Base-by-base conservation (phyloP, 2,329 filamentous ascomycete genomes). In the Penicillium corylophilum region DNA sequence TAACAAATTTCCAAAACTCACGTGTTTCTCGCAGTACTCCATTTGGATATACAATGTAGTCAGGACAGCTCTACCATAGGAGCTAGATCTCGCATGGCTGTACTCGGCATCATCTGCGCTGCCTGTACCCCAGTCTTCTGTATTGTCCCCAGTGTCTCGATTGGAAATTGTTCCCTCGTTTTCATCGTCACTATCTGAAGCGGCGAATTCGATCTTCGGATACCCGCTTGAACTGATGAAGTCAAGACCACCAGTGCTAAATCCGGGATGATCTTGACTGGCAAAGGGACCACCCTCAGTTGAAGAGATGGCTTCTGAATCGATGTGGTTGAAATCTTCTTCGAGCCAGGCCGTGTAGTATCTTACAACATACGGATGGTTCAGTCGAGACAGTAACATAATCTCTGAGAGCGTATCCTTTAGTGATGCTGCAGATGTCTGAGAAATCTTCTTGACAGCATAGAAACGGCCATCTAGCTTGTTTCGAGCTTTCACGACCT, bases 271-370 rank as follows among this genome's bases (percentile, higher is more conserved):
- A 43, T 66, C 61, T 18, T 60, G 62, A 42, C 60, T 66, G 33
- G 55, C 59, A 44, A 62, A 63, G 6, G 79, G 78, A 23, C 85
- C 82, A 23, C 78, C 81, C 36, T 86, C 85, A 0, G 79, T 80
- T 13, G 70, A 73, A 13, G 70, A 74, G 5, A 72, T 62, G n/a
- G 71, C 71, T 23, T 74, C 73, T 46, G 76, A 75, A 38, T 75
- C 70, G 18, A 66, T 59, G 18, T 70, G 64, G 46, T 66, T 62
- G 51, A 69, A 68, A 51, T 78, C 75, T 61, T 92, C 86, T 69
- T 97, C 93, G 1, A 94, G 83, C 94, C 94, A 99, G 2, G 94
- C 92, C 48, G 91, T 92, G 72, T 92, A 96, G 70, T 99, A 99
- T 41, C 94, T 85, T 51, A 96, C 90, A 16, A 88, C 83, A 60